A percentile compares a stretch with the other conserved stretches of the same genome.
These are phyloP conservation scores for Cinnamomum micranthum DNA, from an alignment of 164 flowering plant species.

Conservation along the genomic window DNA sequence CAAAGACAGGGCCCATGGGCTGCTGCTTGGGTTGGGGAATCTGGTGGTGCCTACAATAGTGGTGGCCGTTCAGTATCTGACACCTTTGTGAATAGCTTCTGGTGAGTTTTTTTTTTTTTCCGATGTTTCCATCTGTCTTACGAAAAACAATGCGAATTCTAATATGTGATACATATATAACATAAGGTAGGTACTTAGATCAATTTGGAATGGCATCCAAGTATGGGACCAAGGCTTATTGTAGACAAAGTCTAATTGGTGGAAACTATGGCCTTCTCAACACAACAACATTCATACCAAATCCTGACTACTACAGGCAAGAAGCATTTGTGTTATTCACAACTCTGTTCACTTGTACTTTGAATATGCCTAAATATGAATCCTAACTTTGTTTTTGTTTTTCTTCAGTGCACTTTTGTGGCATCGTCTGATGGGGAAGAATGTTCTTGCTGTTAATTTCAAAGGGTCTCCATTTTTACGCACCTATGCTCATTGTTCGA, in stretches of 20 bases:
- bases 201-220: conserved; percentile 91
- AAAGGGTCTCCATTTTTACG: conserved; percentile 57
- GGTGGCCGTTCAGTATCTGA: conserved; percentile 73
- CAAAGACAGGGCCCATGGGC: conserved; percentile 62
- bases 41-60: conserved; percentile 94
- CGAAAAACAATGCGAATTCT: neutral
- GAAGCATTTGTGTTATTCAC: conserved; percentile 4
- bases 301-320: conserved; percentile 90
- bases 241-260: conserved; percentile 84
- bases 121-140: neutral
- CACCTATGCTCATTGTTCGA: conserved; percentile 84
- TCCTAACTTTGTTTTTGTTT: conserved; percentile 6
- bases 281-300: conserved; percentile 62
- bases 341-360: neutral
- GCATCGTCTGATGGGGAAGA: conserved; percentile 88
- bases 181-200: conserved; percentile 70
- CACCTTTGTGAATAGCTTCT: conserved; percentile 75
- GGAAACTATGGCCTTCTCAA: conserved; percentile 89
- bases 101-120: conserved; percentile 32
- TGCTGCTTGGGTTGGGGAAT: conserved; percentile 94
- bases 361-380: neutral
- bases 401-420: conserved; percentile 77
- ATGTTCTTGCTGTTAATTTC: conserved; percentile 50
- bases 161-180: neutral
- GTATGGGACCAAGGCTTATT: conserved; percentile 71